Evolutionary conservation across 306 rosid genomes (phyloP).

Genomic region (Oxytropis ochrocephala): DNA sequence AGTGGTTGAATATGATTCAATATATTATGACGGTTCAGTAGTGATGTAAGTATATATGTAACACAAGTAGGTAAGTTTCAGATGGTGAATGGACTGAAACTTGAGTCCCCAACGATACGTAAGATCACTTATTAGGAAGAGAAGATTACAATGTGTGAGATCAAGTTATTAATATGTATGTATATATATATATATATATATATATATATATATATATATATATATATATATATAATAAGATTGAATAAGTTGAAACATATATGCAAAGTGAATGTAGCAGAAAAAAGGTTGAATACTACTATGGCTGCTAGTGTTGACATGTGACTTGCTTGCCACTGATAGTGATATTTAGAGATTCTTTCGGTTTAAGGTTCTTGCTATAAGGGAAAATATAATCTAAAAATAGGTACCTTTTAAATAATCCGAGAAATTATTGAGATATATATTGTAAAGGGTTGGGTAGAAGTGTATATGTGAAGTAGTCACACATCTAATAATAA

Average conservation of each 20-base stretch:
- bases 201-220: too few species aligned
- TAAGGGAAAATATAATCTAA: background rate
- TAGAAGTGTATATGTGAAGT: too few species aligned
- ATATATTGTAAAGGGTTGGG: too few species aligned
- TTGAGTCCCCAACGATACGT: background rate
- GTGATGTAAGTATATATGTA: background rate
- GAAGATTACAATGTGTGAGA: background rate
- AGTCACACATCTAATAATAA: too few species aligned
- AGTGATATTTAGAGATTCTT: background rate
- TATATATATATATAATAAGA: background rate
- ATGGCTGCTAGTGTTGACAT: constrained; percentile 4
- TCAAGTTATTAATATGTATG: background rate
- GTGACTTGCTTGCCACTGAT: background rate
- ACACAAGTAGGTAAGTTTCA: background rate
- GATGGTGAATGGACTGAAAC: background rate
- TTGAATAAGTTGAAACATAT: background rate
- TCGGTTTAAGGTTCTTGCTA: background rate
- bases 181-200: too few species aligned
- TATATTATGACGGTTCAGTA: background rate
- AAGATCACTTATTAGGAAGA: background rate
- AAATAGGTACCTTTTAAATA: background rate
- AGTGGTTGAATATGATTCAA: background rate
- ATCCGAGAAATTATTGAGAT: background rate
- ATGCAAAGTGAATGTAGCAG: background rate
- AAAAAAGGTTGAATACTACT: background rate